A percentile compares a stretch with the other conserved stretches of the same genome.
These are phyloP conservation scores for Picochlorum sp. DNA, from an alignment of 139 green algal species.

Conservation along the genomic window DNA sequence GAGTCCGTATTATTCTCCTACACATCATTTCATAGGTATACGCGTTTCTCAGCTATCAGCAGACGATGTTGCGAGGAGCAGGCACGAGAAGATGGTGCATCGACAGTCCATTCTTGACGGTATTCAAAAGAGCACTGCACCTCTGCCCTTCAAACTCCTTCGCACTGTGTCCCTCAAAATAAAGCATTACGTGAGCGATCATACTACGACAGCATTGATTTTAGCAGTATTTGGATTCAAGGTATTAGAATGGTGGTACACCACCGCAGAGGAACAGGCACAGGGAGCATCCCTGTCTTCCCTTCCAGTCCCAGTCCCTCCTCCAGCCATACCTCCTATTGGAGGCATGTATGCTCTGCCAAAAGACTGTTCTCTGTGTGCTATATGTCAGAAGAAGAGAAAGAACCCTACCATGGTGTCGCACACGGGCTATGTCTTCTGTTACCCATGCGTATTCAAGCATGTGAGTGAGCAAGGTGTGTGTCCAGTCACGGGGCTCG, in stretches of 20 bases:
- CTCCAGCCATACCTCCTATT: constrained; percentile 10
- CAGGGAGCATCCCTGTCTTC: constrained; percentile 17
- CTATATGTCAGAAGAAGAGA: constrained; percentile 57
- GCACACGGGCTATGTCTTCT: constrained; percentile 83
- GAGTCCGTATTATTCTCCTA: constrained; percentile 40
- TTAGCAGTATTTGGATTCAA: constrained; percentile 86
- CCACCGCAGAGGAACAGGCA: constrained; percentile 65
- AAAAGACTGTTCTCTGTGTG: constrained; percentile 53
- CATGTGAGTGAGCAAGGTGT: constrained; percentile 43
- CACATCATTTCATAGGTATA: constrained; percentile 49
- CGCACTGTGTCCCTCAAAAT: background rate
- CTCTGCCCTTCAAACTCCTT: background rate
- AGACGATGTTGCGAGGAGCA: constrained; percentile 39
- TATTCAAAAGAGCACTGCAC: background rate
- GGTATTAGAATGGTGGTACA: constrained; percentile 92
- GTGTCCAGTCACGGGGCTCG: constrained; percentile 67
- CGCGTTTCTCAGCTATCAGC: constrained; percentile 47
- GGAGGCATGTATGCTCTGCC: constrained; percentile 12
- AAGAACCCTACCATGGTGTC: constrained; percentile 70
- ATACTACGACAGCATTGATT: constrained; percentile 60
- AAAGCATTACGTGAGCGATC: constrained; percentile 6
- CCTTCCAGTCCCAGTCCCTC: constrained; percentile 49
- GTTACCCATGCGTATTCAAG: constrained; percentile 80
- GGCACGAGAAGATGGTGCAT: background rate
- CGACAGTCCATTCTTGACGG: background rate